Conservation (phyloP, 1,284 basidiomycete genomes). For the Dichomitus squalens region DNA sequence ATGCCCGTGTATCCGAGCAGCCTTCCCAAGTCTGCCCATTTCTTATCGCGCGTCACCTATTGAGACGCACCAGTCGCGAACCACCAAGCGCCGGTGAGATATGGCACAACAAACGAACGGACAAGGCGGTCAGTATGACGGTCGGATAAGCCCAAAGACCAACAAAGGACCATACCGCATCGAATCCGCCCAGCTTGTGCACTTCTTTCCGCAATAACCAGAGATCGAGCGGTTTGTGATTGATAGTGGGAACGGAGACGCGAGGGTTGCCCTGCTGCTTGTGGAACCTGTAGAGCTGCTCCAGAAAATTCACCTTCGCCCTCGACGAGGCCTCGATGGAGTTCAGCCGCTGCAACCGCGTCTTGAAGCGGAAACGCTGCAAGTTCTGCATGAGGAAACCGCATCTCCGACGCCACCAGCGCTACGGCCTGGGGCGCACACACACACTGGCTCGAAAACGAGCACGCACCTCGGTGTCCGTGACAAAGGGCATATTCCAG, state of each 20-base stretch:
- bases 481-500: slow-evolving; percentile 98
- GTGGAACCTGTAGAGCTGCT: slow-evolving; percentile 94
- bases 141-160: neutral
- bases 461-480: slow-evolving; percentile 83
- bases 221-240: slow-evolving; percentile 89
- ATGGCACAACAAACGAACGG: neutral
- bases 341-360: slow-evolving; percentile 92
- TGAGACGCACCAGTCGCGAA: slow-evolving; percentile 22
- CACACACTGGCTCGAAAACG: slow-evolving; percentile 4
- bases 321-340: slow-evolving; percentile 97
- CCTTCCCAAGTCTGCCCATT: slow-evolving; percentile 86
- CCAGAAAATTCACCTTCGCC: slow-evolving; percentile 96
- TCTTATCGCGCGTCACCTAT: slow-evolving; percentile 77
- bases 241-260: slow-evolving; percentile 90
- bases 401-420: slow-evolving; percentile 20
- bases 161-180: slow-evolving; percentile 53
- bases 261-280: slow-evolving; percentile 87
- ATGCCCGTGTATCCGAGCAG: slow-evolving; percentile 82
- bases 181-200: slow-evolving; percentile 84
- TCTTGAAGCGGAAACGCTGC: slow-evolving; percentile 92
- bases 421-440: slow-evolving; percentile 14
- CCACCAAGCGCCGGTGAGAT: slow-evolving; percentile 5
- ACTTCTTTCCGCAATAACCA: slow-evolving; percentile 94
- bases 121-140: slow-evolving; percentile 7
- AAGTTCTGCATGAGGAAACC: slow-evolving; percentile 29